phyloP scores from a whole-genome alignment of 2,329 filamentous ascomycete genomes.

The Colletotrichum somersetense region DNA sequence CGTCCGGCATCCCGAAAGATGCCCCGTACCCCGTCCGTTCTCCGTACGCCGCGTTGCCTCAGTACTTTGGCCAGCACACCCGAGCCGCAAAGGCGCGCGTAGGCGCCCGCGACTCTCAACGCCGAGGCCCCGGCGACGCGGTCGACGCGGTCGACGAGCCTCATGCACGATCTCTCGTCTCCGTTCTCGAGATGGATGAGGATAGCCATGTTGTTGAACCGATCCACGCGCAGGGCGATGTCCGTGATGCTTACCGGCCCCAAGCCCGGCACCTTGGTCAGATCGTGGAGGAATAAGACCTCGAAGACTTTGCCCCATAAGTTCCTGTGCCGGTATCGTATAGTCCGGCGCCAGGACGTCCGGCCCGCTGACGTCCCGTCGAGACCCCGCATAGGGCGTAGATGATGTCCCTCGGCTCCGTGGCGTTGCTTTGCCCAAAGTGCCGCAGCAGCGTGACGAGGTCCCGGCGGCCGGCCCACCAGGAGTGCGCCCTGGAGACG shows the following conservation, averaged over 20 bases:
- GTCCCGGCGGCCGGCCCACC: background rate
- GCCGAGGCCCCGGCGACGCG: background rate
- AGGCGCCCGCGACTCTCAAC: background rate
- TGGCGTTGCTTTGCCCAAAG: background rate
- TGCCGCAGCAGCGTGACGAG: background rate
- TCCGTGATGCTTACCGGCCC: background rate
- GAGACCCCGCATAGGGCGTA: conserved; percentile 26
- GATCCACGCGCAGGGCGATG: background rate
- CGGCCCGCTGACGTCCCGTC: background rate
- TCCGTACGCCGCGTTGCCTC: background rate
- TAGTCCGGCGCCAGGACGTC: background rate
- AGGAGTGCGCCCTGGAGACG: too few species aligned
- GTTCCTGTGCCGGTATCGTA: background rate
- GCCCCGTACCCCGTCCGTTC: rapidly evolving
- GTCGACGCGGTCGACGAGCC: background rate
- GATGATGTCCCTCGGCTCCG: conserved; percentile 16
- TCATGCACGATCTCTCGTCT: background rate
- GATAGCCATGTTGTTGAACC: background rate
- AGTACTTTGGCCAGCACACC: background rate
- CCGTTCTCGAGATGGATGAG: background rate
- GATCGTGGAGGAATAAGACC: background rate
- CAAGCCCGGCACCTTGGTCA: background rate
- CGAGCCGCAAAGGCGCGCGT: background rate
- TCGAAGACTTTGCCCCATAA: background rate
- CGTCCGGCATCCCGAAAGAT: background rate